Evolutionary conservation across 441 rosid genomes (phyloP).

Genomic region (Breynia disticha): DNA sequence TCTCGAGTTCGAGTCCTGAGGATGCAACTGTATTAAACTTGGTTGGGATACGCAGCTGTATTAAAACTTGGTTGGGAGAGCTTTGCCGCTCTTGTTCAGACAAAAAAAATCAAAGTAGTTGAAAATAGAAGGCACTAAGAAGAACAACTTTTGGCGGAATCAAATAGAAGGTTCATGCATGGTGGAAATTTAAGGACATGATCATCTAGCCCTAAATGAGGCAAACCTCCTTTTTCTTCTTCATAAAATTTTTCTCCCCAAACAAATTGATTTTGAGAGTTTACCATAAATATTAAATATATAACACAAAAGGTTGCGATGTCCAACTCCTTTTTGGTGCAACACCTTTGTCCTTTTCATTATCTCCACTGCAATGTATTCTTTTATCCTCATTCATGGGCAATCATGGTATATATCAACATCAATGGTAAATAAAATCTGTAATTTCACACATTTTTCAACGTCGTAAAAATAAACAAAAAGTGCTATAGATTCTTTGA

Average conservation of each 20-base stretch:
- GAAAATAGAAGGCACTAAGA: not conserved
- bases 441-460: not conserved
- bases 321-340: constrained; percentile 27
- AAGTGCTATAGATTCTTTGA: too few relatives aligned
- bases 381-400: constrained; percentile 18
- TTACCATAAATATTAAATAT: constrained; percentile 14
- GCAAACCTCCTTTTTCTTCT: not conserved
- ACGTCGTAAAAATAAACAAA: too few relatives aligned
- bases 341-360: constrained; percentile 25
- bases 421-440: constrained; percentile 2
- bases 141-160: not conserved
- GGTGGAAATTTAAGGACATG: constrained; percentile 2
- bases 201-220: constrained; percentile 1
- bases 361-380: constrained; percentile 19
- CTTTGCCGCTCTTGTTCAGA: too few relatives aligned
- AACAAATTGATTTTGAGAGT: constrained; percentile 29
- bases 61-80: too few relatives aligned
- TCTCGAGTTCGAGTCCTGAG: too few relatives aligned
- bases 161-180: constrained; percentile 31
- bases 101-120: constrained; percentile 4
- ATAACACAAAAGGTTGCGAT: constrained; percentile 19
- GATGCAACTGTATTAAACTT: too few relatives aligned
- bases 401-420: constrained; percentile 30
- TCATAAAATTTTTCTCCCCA: constrained; percentile 11
- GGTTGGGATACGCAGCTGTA: not conserved